phyloP scores from a whole-genome alignment of 805 yeast genomes.

The Clavispora phyllophila region DNA sequence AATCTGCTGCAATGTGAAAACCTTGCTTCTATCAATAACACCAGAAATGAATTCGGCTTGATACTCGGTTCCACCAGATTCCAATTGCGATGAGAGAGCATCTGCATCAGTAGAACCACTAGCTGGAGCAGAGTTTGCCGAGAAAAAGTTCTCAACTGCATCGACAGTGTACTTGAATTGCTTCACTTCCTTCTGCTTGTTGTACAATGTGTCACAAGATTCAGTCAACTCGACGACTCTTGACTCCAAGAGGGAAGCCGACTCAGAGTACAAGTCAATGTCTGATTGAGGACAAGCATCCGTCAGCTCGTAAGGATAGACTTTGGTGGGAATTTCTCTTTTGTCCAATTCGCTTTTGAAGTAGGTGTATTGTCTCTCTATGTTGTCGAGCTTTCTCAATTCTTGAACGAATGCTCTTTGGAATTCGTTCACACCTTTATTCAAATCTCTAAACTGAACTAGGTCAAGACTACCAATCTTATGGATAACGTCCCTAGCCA shows the following conservation, averaged over 20 bases:
- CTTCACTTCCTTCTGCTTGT: constrained; percentile 57
- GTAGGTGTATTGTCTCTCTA: constrained; percentile 26
- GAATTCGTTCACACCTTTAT: constrained; percentile 40
- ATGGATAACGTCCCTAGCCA: constrained; percentile 39
- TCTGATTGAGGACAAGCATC: constrained; percentile 44
- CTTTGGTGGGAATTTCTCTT: constrained; percentile 38
- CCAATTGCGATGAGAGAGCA: constrained; percentile 35
- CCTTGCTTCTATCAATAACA: constrained; percentile 67
- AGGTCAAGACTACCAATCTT: constrained; percentile 33
- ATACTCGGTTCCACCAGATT: constrained; percentile 27
- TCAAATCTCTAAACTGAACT: constrained; percentile 47
- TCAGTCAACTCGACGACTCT: constrained; percentile 67
- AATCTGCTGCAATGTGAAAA: constrained; percentile 70
- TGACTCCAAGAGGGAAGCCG: constrained; percentile 64
- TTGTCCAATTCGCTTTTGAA: constrained; percentile 37
- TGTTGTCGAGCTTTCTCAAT: constrained; percentile 32
- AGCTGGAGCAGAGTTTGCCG: constrained; percentile 21
- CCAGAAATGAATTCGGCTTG: constrained; percentile 63
- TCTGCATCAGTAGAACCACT: constrained; percentile 27
- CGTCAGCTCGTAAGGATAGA: constrained; percentile 30
- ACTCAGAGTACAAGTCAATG: constrained; percentile 65
- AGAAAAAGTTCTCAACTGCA: constrained; percentile 34
- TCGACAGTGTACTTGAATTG: constrained; percentile 58
- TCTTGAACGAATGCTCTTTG: constrained; percentile 43
- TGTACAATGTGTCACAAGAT: constrained; percentile 59